These are phyloP conservation scores for Ustilago nuda DNA, from an alignment of 1,284 basidiomycete genomes.

Conservation along the genomic window DNA sequence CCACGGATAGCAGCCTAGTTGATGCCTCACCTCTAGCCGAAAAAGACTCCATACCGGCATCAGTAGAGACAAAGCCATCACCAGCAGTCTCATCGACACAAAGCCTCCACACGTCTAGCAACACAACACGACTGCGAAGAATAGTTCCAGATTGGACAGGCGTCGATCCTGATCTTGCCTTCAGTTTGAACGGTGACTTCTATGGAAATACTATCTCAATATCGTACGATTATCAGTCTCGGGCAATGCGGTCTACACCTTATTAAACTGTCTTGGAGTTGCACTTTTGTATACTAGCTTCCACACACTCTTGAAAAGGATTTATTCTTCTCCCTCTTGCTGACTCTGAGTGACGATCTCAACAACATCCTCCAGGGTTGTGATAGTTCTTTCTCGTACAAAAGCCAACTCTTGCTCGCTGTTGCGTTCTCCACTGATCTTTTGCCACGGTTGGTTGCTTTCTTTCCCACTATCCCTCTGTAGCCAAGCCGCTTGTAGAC, in stretches of 20 bases:
- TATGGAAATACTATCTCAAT: slow-evolving; percentile 37
- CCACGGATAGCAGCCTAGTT: slow-evolving; percentile 10
- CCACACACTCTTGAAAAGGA: neutral
- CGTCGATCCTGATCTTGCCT: slow-evolving; percentile 48
- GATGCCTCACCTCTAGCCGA: slow-evolving; percentile 18
- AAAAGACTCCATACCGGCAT: slow-evolving; percentile 10
- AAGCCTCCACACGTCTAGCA: slow-evolving; percentile 8
- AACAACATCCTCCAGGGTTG: slow-evolving; percentile 18
- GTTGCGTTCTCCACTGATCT: slow-evolving; percentile 4
- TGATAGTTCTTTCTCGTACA: slow-evolving; percentile 21
- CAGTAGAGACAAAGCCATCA: slow-evolving; percentile 10
- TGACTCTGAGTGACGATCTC: slow-evolving; percentile 19
- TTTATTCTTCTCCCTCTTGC: neutral
- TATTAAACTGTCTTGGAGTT: slow-evolving; percentile 13
- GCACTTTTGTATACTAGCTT: slow-evolving; percentile 12
- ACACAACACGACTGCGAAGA: slow-evolving; percentile 17
- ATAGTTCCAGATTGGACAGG: slow-evolving; percentile 51
- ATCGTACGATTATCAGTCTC: slow-evolving; percentile 49
- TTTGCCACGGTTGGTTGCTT: slow-evolving; percentile 39
- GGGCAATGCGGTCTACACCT: slow-evolving; percentile 40
- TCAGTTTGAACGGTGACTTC: slow-evolving; percentile 45
- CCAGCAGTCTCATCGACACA: slow-evolving; percentile 18
- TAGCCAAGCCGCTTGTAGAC: slow-evolving; percentile 51
- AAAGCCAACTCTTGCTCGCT: slow-evolving; percentile 6
- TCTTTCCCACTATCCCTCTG: slow-evolving; percentile 22